A percentile compares a stretch with the other conserved stretches of the same genome.
phyloP scores from a whole-genome alignment of 805 yeast genomes.

The Candida maris region DNA sequence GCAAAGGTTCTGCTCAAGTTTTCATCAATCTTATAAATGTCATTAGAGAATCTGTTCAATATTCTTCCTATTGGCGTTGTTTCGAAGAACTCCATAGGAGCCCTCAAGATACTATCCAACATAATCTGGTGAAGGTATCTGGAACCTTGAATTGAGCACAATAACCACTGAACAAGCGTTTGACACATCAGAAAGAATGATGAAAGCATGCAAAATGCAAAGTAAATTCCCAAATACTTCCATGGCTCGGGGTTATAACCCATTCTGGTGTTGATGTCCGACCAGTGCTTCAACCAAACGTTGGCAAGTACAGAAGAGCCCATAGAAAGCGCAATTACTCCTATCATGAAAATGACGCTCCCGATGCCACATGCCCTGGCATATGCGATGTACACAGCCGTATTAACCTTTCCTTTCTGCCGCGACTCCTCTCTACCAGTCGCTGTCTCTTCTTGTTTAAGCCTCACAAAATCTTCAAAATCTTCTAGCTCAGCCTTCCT shows the following conservation, averaged over 20 bases:
- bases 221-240: conserved; percentile 71
- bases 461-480: conserved; percentile 33
- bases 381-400: conserved; percentile 78
- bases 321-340: conserved; percentile 56
- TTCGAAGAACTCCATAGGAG: conserved; percentile 95
- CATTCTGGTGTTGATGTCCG: conserved; percentile 72
- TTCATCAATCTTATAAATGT: conserved; percentile 86
- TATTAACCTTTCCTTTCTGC: conserved; percentile 91
- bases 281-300: conserved; percentile 97
- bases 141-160: conserved; percentile 82
- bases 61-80: conserved; percentile 94
- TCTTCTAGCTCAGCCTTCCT: conserved; percentile 60
- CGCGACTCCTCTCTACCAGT: conserved; percentile 65
- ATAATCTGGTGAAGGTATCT: conserved; percentile 67
- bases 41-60: conserved; percentile 86
- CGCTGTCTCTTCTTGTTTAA: conserved; percentile 37
- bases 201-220: conserved; percentile 66
- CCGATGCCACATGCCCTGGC: conserved; percentile 81
- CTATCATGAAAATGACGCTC: conserved; percentile 56
- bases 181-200: conserved; percentile 61
- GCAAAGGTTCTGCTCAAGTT: conserved; percentile 65
- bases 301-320: conserved; percentile 62
- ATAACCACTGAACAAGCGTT: conserved; percentile 68
- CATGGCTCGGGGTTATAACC: conserved; percentile 73
- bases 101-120: conserved; percentile 70